phyloP scores from a whole-genome alignment of 805 yeast species.

The Lipomyces japonicus region DNA sequence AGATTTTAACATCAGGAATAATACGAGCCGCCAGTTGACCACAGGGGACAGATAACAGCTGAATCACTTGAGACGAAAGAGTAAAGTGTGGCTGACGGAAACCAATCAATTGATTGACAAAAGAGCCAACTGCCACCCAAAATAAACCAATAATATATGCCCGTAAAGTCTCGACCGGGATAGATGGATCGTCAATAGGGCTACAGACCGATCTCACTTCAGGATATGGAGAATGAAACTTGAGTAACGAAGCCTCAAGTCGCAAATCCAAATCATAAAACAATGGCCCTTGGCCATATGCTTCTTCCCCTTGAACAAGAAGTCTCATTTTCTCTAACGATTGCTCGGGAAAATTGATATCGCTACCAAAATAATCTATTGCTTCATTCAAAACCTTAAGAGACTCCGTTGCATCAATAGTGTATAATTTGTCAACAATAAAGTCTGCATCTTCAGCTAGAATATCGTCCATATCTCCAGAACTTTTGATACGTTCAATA shows the following conservation, averaged over 20 bases:
- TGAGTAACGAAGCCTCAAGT: constrained; percentile 44
- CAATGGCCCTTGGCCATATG: constrained; percentile 4
- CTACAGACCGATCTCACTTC: constrained; percentile 63
- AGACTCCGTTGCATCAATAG: constrained; percentile 34
- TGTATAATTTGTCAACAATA: constrained; percentile 7
- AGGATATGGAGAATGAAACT: constrained; percentile 52
- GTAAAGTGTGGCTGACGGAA: constrained; percentile 53
- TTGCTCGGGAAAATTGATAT: constrained; percentile 44
- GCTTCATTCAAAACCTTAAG: constrained; percentile 40
- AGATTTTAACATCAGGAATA: constrained; percentile 44
- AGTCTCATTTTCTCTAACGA: constrained; percentile 38
- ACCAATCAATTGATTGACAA: constrained; percentile 55
- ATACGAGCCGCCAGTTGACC: constrained; percentile 47
- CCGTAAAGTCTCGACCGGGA: constrained; percentile 50
- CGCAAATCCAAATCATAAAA: constrained; percentile 36
- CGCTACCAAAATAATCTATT: constrained; percentile 41
- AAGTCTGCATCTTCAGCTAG: constrained; percentile 13
- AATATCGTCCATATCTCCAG: constrained; percentile 10
- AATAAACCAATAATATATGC: constrained; percentile 51
- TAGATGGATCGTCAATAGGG: constrained; percentile 53
- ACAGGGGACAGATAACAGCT: constrained; percentile 56
- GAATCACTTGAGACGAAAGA: constrained; percentile 51
- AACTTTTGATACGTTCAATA: constrained; percentile 12
- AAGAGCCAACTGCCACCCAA: constrained; percentile 56
- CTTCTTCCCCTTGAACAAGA: constrained; percentile 16